Percentiles rank a stretch among this genome's conserved stretches.
Evolutionary conservation across 1,139 yeast species (phyloP).

Genomic region (Lodderomyces metapsilosis): DNA sequence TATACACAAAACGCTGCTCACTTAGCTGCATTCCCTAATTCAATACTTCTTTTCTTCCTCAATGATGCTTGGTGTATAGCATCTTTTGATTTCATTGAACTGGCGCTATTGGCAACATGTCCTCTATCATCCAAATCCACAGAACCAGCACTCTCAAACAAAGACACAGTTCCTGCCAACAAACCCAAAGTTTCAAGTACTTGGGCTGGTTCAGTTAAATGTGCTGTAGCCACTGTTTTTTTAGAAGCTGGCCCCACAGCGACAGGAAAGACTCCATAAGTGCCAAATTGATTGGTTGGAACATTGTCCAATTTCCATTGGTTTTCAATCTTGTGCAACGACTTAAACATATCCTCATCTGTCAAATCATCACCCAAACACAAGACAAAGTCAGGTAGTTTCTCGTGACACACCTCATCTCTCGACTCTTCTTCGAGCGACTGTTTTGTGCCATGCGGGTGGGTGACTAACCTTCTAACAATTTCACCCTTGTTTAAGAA

Average conservation of each 20-base stretch:
- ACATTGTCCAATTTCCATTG: conserved; percentile 40
- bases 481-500: conserved; percentile 97
- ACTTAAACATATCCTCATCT: conserved; percentile 94
- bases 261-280: conserved; percentile 77
- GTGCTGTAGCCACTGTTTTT: conserved; percentile 84
- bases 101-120: conserved; percentile 50
- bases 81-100: conserved; percentile 41
- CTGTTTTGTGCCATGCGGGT: conserved; percentile 53
- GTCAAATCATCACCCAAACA: conserved; percentile 96
- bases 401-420: conserved; percentile 12
- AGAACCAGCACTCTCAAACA: conserved; percentile 75
- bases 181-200: conserved; percentile 84
- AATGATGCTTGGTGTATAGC: conserved; percentile 31
- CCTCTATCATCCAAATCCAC: conserved; percentile 76
- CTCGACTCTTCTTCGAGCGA: conserved; percentile 17
- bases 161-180: conserved; percentile 69
- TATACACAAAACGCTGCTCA: neutral
- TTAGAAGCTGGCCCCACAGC: conserved; percentile 96
- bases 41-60: conserved; percentile 18
- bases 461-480: conserved; percentile 72
- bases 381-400: conserved; percentile 75
- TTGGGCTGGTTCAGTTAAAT: conserved; percentile 80
- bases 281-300: conserved; percentile 45
- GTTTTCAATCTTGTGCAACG: conserved; percentile 60
- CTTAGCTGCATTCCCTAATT: conserved; percentile 7